These are phyloP conservation scores for Lanzia echinophila DNA, from an alignment of 2,329 filamentous ascomycete genomes.

Conservation along the genomic window DNA sequence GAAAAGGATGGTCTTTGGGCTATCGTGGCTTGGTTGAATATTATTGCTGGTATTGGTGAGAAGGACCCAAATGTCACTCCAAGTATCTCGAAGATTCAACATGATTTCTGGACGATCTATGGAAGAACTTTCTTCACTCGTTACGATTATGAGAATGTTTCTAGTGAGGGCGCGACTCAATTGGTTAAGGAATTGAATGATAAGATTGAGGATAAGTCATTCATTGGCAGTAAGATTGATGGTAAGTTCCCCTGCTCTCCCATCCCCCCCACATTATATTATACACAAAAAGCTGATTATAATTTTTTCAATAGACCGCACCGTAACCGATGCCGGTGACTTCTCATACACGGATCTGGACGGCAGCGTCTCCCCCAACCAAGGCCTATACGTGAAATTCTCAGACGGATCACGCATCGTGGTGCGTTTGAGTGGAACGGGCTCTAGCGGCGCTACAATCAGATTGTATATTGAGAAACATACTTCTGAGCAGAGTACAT, in stretches of 20 bases:
- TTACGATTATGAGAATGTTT: conserved; percentile 96
- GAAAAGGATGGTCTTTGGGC: conserved; percentile 99
- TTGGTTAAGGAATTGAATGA: conserved; percentile 75
- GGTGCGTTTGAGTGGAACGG: conserved; percentile 89
- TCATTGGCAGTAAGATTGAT: conserved; percentile 75
- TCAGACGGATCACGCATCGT: conserved; percentile 93
- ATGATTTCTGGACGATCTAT: conserved; percentile 94
- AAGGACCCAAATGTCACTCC: conserved; percentile 72
- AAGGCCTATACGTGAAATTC: conserved; percentile 92
- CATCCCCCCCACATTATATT: neutral
- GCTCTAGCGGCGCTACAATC: conserved; percentile 92
- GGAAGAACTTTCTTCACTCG: conserved; percentile 98
- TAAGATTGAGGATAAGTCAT: conserved; percentile 65
- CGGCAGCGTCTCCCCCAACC: conserved; percentile 89
- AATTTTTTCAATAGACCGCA: conserved; percentile 48
- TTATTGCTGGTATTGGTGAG: conserved; percentile 89
- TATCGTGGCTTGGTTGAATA: conserved; percentile 95
- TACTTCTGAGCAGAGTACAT: conserved; percentile 71
- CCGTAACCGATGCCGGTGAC: conserved; percentile 84
- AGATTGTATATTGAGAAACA: conserved; percentile 97
- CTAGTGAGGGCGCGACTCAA: conserved; percentile 84
- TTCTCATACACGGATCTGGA: conserved; percentile 99
- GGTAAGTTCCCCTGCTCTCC: conserved; percentile 41
- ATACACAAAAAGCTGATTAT: no score
- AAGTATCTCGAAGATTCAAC: conserved; percentile 92